These are phyloP conservation scores for Euphorbia celastroides DNA, from an alignment of 441 rosid genomes.

Conservation along the genomic window DNA sequence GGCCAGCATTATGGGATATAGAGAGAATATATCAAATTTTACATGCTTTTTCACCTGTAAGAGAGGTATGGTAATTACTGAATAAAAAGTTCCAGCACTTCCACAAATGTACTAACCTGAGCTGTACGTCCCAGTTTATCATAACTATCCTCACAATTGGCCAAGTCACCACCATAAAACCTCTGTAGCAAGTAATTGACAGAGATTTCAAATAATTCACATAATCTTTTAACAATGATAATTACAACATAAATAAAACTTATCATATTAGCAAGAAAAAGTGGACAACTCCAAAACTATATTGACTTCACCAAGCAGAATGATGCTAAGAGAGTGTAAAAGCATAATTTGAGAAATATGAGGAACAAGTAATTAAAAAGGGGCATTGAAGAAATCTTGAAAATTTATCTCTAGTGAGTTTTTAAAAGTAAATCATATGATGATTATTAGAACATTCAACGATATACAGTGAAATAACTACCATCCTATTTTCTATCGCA, in stretches of 20 bases:
- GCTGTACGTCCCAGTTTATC: constrained; percentile 93
- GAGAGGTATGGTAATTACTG: background rate
- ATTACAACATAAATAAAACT: too few relatives aligned
- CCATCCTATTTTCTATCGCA: background rate
- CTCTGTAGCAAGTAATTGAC: constrained; percentile 38
- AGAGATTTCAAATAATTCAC: background rate
- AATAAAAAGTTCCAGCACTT: constrained; percentile 9
- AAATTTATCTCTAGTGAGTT: too few relatives aligned
- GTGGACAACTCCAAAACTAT: too few relatives aligned
- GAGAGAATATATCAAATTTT: background rate
- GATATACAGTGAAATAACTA: background rate
- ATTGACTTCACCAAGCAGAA: too few relatives aligned
- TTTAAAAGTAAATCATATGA: too few relatives aligned
- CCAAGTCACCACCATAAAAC: constrained; percentile 74
- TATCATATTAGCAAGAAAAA: too few relatives aligned
- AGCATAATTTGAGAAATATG: too few relatives aligned
- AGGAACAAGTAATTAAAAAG: too few relatives aligned
- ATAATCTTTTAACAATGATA: background rate
- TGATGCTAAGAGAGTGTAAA: too few relatives aligned
- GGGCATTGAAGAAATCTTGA: too few relatives aligned
- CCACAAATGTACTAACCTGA: constrained; percentile 64
- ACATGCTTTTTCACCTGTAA: background rate
- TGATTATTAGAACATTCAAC: too few relatives aligned
- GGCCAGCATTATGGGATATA: background rate
- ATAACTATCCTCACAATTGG: constrained; percentile 66